These are phyloP conservation scores for Helianthus tuberosus DNA, from an alignment of 129 eudicot genomes.

Conservation along the genomic window DNA sequence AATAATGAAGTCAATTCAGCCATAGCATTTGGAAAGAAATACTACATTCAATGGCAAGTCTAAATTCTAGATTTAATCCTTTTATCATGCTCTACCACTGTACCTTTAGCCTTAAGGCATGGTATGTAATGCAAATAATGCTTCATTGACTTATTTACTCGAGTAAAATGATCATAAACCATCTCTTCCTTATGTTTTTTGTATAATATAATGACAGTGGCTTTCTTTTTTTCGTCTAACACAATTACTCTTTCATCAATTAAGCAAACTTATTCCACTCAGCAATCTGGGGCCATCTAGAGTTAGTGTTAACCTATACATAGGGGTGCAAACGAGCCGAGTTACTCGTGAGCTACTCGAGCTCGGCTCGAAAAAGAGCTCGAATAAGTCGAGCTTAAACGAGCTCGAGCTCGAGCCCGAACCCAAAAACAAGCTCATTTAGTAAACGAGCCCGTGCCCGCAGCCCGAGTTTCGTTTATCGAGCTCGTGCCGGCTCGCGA, in stretches of 20 bases:
- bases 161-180: background rate
- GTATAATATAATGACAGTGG: constrained; percentile 9
- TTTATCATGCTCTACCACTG: background rate
- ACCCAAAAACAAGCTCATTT: too few species aligned
- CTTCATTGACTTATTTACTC: background rate
- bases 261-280: constrained; percentile 17
- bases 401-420: too few species aligned
- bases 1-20: constrained; percentile 62
- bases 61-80: background rate
- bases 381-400: too few species aligned
- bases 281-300: constrained; percentile 7
- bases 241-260: constrained; percentile 2
- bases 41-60: constrained; percentile 74
- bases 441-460: too few species aligned
- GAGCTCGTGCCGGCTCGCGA: too few species aligned
- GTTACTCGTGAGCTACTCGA: too few species aligned
- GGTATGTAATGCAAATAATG: background rate
- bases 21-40: constrained; percentile 61
- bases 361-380: too few species aligned
- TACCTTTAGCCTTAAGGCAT: constrained; percentile 1
- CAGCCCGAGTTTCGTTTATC: too few species aligned
- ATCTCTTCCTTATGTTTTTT: constrained; percentile 13
- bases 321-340: too few species aligned
- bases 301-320: background rate
- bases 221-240: background rate